A percentile compares a stretch with the other conserved stretches of the same genome.
Evolutionary conservation across 2,329 filamentous ascomycete species (phyloP).

Genomic region (Mollisiaceae sp.): DNA sequence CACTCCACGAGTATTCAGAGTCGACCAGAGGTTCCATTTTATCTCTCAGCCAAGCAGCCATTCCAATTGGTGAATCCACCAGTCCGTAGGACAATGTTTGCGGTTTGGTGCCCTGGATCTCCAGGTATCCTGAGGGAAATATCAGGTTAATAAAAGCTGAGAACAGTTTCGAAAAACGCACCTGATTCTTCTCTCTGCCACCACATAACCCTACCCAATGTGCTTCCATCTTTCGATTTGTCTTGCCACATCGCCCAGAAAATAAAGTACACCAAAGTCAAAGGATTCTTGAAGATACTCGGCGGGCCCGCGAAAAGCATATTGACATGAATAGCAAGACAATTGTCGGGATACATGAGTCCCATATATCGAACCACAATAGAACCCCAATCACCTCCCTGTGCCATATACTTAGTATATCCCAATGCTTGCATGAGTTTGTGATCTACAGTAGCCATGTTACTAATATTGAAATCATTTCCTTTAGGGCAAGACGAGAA

Average conservation of each 20-base stretch:
- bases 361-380: slow-evolving; percentile 65
- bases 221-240: slow-evolving; percentile 33
- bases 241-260: slow-evolving; percentile 31
- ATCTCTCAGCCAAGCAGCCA: slow-evolving; percentile 35
- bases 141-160: not conserved
- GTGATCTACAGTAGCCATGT: slow-evolving; percentile 62
- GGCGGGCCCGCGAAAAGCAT: slow-evolving; percentile 32
- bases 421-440: slow-evolving; percentile 72
- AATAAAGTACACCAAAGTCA: slow-evolving; percentile 29
- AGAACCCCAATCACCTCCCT: slow-evolving; percentile 76
- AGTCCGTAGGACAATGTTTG: slow-evolving; percentile 33
- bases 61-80: slow-evolving; percentile 32
- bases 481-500: slow-evolving; percentile 25
- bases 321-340: slow-evolving; percentile 39
- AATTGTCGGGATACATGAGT: slow-evolving; percentile 55
- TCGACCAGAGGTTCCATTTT: slow-evolving; percentile 31
- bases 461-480: slow-evolving; percentile 24
- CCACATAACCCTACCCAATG: slow-evolving; percentile 28
- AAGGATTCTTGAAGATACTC: slow-evolving; percentile 26
- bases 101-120: slow-evolving; percentile 36
- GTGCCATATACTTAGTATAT: slow-evolving; percentile 63
- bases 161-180: not conserved
- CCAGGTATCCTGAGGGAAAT: slow-evolving; percentile 25
- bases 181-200: slow-evolving; percentile 21
- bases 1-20: slow-evolving; percentile 70